Conservation (phyloP, 2,329 filamentous ascomycete species). For the Penicillium sp. region DNA sequence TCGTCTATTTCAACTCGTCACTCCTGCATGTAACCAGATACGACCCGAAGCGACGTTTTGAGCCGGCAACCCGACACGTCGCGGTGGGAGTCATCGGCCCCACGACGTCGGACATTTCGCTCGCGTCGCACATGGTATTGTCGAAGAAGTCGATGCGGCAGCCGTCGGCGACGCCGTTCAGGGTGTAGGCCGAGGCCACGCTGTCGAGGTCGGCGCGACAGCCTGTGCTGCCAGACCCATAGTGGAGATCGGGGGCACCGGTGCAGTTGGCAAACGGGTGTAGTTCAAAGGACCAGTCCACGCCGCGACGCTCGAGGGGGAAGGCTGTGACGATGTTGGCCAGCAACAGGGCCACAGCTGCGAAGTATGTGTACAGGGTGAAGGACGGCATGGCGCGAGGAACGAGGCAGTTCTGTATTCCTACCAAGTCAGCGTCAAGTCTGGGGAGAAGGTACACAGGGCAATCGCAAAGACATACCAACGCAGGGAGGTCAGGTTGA, state of each 20-base stretch:
- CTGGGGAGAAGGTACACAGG: no score
- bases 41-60: slow-evolving; percentile 19
- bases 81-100: slow-evolving; percentile 11
- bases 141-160: slow-evolving; percentile 25
- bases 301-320: slow-evolving; percentile 17
- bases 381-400: slow-evolving; percentile 7
- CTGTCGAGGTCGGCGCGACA: slow-evolving; percentile 22
- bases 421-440: no score
- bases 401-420: no score
- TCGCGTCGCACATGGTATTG: slow-evolving; percentile 27
- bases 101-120: slow-evolving; percentile 15
- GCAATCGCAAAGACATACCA: no score
- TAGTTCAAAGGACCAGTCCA: slow-evolving; percentile 25
- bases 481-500: background rate
- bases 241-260: slow-evolving; percentile 14
- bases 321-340: slow-evolving; percentile 15
- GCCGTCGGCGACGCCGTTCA: slow-evolving; percentile 18
- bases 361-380: slow-evolving; percentile 8
- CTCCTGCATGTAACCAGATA: slow-evolving; percentile 23
- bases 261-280: slow-evolving; percentile 19
- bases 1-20: background rate
- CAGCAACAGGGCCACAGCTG: slow-evolving; percentile 7
- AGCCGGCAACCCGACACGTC: slow-evolving; percentile 12
- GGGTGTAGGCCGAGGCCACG: slow-evolving; percentile 21
- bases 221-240: slow-evolving; percentile 22